Base-by-base conservation (phyloP, 306 rosid genomes). In the Ziziphus jujuba region DNA sequence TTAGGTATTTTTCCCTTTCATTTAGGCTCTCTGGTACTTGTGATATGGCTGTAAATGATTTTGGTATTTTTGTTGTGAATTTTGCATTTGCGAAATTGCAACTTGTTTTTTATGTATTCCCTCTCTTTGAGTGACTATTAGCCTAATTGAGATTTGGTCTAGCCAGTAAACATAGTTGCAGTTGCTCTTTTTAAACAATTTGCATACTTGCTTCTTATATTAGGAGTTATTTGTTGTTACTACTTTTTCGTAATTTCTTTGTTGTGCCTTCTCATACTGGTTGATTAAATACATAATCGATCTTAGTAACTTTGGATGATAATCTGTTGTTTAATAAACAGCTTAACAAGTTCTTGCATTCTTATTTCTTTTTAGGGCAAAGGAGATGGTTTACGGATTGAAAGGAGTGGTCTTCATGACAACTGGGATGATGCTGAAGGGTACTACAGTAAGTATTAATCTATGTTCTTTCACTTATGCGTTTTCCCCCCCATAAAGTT, bases 351-450 rank as follows among this genome's bases (percentile, higher is more conserved):
- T 4, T n/a, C 3, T 34, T 22, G 1, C 25, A 33, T 23, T 17
- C 21, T 9, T 25, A 19, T 17, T 13, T 16, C 55, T 64, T 63
- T 72, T 73, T 83, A 95, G 99, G 95, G 95, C 3, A 90, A 83
- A 79, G 92, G 84, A 22, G 92, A 90, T 70, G 89, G 83, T 58
- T 59, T 90, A 62, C 81, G 62, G 56, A 65, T 95, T 75, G 99
- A 95, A 70, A 95, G 84, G 82, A 87, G 79, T 79, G 91, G 95
- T 74, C 85, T 88, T 69, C 87, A 76, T 75, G 99, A 95, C 78
- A 95, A 95, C 75, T 95, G 99, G 99, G 99, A 95, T 55, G 99
- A 91, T 84, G 95, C 97, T 44, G 99, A 95, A 81, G 99, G 99
- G 9, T 95, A 95, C 82, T 95, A 95, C 68, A 87, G 97, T 91